Conservation (phyloP, 2,329 filamentous ascomycete species). For the Colletotrichum salicis region DNA sequence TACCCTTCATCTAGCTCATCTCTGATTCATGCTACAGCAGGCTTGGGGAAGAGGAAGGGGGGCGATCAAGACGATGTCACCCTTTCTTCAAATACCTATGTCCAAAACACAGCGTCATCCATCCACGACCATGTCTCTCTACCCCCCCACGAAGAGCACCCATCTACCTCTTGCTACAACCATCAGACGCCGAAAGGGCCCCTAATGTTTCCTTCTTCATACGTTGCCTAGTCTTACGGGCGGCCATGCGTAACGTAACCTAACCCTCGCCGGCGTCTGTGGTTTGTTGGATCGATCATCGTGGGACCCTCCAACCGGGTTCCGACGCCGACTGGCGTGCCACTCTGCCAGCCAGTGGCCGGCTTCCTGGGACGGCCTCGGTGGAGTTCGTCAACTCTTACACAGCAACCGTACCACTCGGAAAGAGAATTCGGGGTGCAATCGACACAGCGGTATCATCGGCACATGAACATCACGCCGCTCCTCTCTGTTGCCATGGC, state of each 20-base stretch:
- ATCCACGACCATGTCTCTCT: neutral
- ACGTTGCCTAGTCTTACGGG: neutral
- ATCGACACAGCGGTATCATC: neutral
- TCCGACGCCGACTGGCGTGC: neutral
- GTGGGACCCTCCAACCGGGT: neutral
- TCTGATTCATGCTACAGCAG: neutral
- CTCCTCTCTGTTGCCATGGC: neutral
- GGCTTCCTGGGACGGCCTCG: neutral
- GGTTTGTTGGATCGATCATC: neutral
- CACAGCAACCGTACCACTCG: neutral
- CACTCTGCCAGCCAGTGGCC: constrained; percentile 1
- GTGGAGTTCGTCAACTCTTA: neutral
- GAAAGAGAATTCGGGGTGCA: neutral
- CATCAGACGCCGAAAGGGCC: neutral
- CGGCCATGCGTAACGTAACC: constrained; percentile 1
- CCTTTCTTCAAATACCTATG: neutral
- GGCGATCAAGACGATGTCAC: neutral
- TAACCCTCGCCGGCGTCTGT: neutral
- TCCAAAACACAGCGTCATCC: neutral
- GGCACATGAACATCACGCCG: constrained; percentile 5
- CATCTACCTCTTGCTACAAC: neutral
- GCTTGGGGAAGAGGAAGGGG: neutral
- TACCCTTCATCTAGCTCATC: neutral
- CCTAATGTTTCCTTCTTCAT: neutral
- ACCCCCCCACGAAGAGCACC: neutral